These are phyloP conservation scores for Lathyrus sativus DNA, from an alignment of 306 rosid genomes.

Conservation along the genomic window DNA sequence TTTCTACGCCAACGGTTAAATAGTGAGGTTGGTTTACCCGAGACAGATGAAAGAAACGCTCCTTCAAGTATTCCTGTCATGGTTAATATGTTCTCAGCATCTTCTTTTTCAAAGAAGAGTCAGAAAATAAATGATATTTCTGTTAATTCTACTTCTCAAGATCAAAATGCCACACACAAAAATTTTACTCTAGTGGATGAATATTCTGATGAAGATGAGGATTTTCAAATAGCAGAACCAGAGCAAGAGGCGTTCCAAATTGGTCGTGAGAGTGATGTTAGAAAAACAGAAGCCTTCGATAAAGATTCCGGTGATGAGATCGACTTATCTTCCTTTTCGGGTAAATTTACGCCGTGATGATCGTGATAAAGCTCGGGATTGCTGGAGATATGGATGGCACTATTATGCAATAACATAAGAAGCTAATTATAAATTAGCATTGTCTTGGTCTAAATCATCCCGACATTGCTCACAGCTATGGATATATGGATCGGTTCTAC, in stretches of 20 bases:
- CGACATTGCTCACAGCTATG: conserved; percentile 71
- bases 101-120: conserved; percentile 69
- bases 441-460: conserved; percentile 50
- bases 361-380: conserved; percentile 85
- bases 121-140: conserved; percentile 63
- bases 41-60: conserved; percentile 92
- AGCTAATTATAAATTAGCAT: conserved; percentile 90
- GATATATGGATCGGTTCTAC: conserved; percentile 96
- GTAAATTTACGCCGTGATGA: conserved; percentile 75
- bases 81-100: conserved; percentile 97
- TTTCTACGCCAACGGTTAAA: conserved; percentile 94
- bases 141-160: conserved; percentile 52
- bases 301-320: conserved; percentile 77
- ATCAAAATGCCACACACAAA: conserved; percentile 71
- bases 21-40: conserved; percentile 99
- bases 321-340: conserved; percentile 88
- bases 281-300: conserved; percentile 65
- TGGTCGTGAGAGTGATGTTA: conserved; percentile 61
- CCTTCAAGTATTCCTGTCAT: conserved; percentile 95
- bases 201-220: conserved; percentile 96
- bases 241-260: conserved; percentile 78
- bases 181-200: conserved; percentile 90
- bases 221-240: conserved; percentile 83
- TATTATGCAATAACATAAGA: conserved; percentile 95
- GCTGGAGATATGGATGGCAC: conserved; percentile 99